phyloP scores from a whole-genome alignment of 371 early-diverging fungal genomes.

The Mycotypha africana region DNA sequence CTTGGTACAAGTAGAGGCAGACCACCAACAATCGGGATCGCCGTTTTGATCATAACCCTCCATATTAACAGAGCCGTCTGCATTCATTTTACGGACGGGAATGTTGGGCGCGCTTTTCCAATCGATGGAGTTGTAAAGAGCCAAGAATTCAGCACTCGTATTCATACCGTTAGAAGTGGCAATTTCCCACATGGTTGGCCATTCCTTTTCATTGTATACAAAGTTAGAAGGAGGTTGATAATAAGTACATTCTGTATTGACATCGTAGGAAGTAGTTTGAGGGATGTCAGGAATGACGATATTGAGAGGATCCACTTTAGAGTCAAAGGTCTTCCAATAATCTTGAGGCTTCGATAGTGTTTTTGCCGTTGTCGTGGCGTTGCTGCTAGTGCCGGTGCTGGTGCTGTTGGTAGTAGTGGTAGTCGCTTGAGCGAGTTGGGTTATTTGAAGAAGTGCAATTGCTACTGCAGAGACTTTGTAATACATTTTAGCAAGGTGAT shows the following conservation, averaged over 20 bases:
- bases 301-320: slow-evolving; percentile 14
- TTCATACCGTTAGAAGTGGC: slow-evolving; percentile 42
- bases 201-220: slow-evolving; percentile 24
- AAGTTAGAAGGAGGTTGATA: slow-evolving; percentile 17
- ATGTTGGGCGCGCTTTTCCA: slow-evolving; percentile 41
- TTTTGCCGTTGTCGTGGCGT: too few relatives aligned
- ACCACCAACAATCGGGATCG: slow-evolving; percentile 50
- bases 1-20: slow-evolving; percentile 25
- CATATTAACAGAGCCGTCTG: slow-evolving; percentile 25
- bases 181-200: slow-evolving; percentile 37
- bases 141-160: slow-evolving; percentile 26
- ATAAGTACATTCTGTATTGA: slow-evolving; percentile 12
- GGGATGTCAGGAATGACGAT: slow-evolving; percentile 11
- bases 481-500: too few relatives aligned
- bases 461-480: too few relatives aligned
- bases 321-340: slow-evolving; percentile 13
- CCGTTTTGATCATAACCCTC: slow-evolving; percentile 17
- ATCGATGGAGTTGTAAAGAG: slow-evolving; percentile 38
- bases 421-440: too few relatives aligned
- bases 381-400: too few relatives aligned
- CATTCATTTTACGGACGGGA: slow-evolving; percentile 17
- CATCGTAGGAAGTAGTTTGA: slow-evolving; percentile 12
- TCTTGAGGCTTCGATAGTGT: too few relatives aligned
- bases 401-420: too few relatives aligned
- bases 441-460: too few relatives aligned